Conservation (phyloP, 2,329 filamentous ascomycete species). For the Exophiala calicioides region DNA sequence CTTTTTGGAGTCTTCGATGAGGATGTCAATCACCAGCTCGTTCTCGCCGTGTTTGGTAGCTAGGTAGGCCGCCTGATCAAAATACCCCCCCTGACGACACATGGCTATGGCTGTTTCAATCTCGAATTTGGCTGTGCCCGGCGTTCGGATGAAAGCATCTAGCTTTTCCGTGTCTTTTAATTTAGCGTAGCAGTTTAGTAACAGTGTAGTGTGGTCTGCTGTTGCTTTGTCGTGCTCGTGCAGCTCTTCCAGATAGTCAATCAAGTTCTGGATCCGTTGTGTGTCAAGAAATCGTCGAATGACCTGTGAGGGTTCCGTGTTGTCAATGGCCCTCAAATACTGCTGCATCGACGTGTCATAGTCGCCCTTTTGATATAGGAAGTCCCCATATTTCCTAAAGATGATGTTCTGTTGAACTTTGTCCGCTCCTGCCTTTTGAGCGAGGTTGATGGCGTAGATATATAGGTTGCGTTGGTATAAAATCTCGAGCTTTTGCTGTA, state of each 20-base stretch:
- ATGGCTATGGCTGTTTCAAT: constrained; percentile 95
- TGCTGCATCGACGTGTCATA: constrained; percentile 99
- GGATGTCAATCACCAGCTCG: constrained; percentile 88
- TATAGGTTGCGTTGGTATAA: constrained; percentile 93
- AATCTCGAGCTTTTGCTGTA: constrained; percentile 89
- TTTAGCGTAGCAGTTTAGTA: constrained; percentile 97
- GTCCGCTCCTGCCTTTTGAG: constrained; percentile 83
- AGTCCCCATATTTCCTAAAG: constrained; percentile 89
- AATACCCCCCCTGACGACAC: constrained; percentile 96
- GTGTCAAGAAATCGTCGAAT: constrained; percentile 97
- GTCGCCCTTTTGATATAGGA: constrained; percentile 90
- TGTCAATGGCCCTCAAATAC: constrained; percentile 93
- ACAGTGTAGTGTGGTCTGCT: constrained; percentile 88
- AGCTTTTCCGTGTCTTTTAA: constrained; percentile 95
- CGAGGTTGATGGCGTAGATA: constrained; percentile 85
- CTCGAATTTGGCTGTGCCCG: constrained; percentile 92
- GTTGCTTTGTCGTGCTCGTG: constrained; percentile 93
- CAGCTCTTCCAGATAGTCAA: constrained; percentile 93
- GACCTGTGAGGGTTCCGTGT: constrained; percentile 92
- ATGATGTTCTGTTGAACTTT: constrained; percentile 82
- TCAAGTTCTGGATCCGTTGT: constrained; percentile 94
- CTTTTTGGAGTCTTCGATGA: constrained; percentile 92
- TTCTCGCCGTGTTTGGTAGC: constrained; percentile 93
- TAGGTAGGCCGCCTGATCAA: constrained; percentile 92
- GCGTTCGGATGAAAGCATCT: constrained; percentile 94